Evolutionary conservation across 2,329 filamentous ascomycete genomes (phyloP).

Genomic region (Ophiostoma triangulosporum): DNA sequence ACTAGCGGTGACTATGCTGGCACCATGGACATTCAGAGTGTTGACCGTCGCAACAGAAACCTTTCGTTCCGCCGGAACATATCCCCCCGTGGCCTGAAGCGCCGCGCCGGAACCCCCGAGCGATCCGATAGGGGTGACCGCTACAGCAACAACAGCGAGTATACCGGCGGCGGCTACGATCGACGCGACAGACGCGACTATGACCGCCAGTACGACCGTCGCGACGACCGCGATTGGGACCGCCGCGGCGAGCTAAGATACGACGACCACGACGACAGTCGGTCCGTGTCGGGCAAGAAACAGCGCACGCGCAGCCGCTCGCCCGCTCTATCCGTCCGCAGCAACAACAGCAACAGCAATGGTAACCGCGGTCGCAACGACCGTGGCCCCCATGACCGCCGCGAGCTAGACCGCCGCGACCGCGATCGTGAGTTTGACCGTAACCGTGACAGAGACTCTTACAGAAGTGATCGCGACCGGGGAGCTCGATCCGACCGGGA

Average conservation of each 20-base stretch:
- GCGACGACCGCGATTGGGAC: not conserved
- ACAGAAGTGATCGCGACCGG: slow-evolving; percentile 19
- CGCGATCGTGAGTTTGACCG: slow-evolving; percentile 21
- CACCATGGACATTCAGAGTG: slow-evolving; percentile 56
- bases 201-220: slow-evolving; percentile 18
- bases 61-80: slow-evolving; percentile 34
- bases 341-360: slow-evolving; percentile 21
- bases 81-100: slow-evolving; percentile 54
- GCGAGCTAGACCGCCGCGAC: slow-evolving; percentile 15
- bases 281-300: slow-evolving; percentile 32
- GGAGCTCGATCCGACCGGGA: slow-evolving; percentile 18
- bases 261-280: slow-evolving; percentile 27
- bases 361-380: slow-evolving; percentile 20
- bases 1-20: not conserved
- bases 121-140: slow-evolving; percentile 19
- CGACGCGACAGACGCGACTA: slow-evolving; percentile 1
- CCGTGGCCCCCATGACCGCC: slow-evolving; percentile 18
- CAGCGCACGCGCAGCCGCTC: slow-evolving; percentile 42
- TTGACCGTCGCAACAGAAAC: slow-evolving; percentile 88
- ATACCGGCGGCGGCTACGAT: not conserved
- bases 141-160: not conserved
- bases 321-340: slow-evolving; percentile 19
- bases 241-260: slow-evolving; percentile 4
- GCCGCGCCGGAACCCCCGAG: slow-evolving; percentile 39
- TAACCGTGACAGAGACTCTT: slow-evolving; percentile 18